Percentiles rank a stretch among this genome's conserved stretches.
Evolutionary conservation across 179 eudicot species (phyloP).

Genomic region (Vitellaria paradoxa): DNA sequence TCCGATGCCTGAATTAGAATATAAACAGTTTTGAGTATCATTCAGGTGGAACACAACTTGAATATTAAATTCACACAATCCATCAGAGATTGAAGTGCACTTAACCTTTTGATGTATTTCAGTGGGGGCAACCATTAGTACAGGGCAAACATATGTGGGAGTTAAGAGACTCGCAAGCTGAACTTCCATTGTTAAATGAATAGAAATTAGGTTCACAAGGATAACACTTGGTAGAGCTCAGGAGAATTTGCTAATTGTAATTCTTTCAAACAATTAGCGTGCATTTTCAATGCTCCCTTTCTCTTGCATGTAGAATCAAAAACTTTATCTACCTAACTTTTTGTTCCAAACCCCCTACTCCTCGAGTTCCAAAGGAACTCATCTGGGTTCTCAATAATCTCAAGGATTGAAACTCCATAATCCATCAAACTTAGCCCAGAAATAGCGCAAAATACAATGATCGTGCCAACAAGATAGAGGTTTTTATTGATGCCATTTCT

Average conservation of each 20-base stretch:
- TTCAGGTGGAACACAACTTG: slow-evolving; percentile 55
- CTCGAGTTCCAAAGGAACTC: too few species aligned
- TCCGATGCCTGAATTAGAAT: slow-evolving; percentile 16
- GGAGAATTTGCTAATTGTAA: slow-evolving; percentile 69
- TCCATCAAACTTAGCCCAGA: too few species aligned
- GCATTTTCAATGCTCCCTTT: too few species aligned
- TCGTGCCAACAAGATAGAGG: too few species aligned
- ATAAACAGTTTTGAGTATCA: slow-evolving; percentile 54
- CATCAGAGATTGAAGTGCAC: slow-evolving; percentile 41
- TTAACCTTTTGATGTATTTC: slow-evolving; percentile 46
- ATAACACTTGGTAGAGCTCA: slow-evolving; percentile 44
- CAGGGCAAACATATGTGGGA: slow-evolving; percentile 74
- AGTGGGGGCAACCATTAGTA: slow-evolving; percentile 37
- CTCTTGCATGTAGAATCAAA: too few species aligned
- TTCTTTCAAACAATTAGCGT: too few species aligned
- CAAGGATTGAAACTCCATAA: too few species aligned
- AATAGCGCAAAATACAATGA: too few species aligned
- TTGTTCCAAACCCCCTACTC: too few species aligned
- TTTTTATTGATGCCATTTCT: too few species aligned
- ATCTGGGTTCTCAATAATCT: too few species aligned
- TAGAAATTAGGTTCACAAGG: slow-evolving; percentile 56
- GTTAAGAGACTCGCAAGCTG: slow-evolving; percentile 46
- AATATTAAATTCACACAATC: slow-evolving; percentile 57
- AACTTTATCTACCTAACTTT: too few species aligned
- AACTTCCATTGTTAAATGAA: slow-evolving; percentile 45